These are phyloP conservation scores for Apiotrichum veenhuisii DNA, from an alignment of 1,284 basidiomycete genomes.

Conservation along the genomic window DNA sequence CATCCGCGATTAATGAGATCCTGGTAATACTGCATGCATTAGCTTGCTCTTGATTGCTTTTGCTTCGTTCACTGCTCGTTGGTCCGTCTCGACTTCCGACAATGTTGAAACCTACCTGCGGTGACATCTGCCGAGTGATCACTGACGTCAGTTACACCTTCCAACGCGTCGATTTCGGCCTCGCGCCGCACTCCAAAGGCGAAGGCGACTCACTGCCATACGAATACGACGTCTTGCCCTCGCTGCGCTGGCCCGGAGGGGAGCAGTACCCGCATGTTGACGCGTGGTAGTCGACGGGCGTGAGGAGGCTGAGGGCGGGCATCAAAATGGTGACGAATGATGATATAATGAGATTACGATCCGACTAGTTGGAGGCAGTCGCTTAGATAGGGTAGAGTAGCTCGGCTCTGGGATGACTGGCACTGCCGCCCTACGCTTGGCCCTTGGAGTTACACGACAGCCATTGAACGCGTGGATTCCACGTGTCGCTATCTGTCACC, in stretches of 20 bases:
- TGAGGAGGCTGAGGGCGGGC: constrained; percentile 29
- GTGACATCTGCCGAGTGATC: constrained; percentile 32
- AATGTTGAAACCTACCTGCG: constrained; percentile 21
- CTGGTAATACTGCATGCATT: constrained; percentile 50
- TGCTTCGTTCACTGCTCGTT: too few species aligned
- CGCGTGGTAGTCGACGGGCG: constrained; percentile 35
- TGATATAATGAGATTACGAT: too few species aligned
- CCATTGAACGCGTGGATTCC: too few species aligned
- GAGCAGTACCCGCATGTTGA: constrained; percentile 54
- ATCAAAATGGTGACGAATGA: constrained; percentile 11
- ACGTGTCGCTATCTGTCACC: too few species aligned
- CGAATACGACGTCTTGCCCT: constrained; percentile 35
- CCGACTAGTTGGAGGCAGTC: too few species aligned
- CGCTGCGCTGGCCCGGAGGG: constrained; percentile 37
- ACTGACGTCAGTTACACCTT: constrained; percentile 7
- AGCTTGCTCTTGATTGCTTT: not conserved
- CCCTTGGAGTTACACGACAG: too few species aligned
- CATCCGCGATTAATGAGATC: constrained; percentile 78
- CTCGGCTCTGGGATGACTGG: too few species aligned
- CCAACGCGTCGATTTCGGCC: too few species aligned
- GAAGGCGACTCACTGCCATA: constrained; percentile 46
- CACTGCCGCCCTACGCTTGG: too few species aligned
- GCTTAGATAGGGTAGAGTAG: too few species aligned
- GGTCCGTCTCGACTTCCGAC: not conserved
- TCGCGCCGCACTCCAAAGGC: too few species aligned